Evolutionary conservation across 371 early-diverging fungal genomes (phyloP).

Genomic region (Entomophthora muscae): DNA sequence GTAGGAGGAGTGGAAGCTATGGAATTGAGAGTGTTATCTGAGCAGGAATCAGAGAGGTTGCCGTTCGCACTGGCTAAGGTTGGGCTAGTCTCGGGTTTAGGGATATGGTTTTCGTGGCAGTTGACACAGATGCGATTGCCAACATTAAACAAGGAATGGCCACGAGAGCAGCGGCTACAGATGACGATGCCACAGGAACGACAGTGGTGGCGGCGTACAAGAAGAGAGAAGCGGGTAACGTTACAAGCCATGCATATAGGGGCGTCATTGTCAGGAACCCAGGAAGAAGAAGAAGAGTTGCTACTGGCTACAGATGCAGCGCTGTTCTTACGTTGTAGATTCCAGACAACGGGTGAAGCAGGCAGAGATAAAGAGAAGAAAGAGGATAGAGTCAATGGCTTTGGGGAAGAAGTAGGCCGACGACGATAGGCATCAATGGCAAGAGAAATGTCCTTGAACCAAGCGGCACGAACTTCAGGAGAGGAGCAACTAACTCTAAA

Average conservation of each 20-base stretch:
- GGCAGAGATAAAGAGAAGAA: constrained; percentile 2
- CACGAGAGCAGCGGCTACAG: constrained; percentile 15
- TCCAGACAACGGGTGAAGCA: constrained; percentile 1
- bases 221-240: constrained; percentile 14
- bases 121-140: neutral
- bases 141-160: neutral
- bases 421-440: neutral
- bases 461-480: neutral
- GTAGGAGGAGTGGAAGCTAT: neutral
- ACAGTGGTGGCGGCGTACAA: constrained; percentile 19
- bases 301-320: neutral
- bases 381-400: neutral
- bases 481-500: neutral
- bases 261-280: constrained; percentile 20
- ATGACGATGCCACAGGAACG: constrained; percentile 19
- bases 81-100: neutral
- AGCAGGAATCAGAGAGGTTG: neutral
- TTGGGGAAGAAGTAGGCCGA: neutral
- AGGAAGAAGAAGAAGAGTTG: neutral
- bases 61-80: neutral
- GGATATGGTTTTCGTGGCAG: neutral
- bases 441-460: neutral
- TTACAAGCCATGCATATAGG: constrained; percentile 17
- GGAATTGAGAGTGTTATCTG: neutral
- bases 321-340: neutral